Evolutionary conservation across 2,329 filamentous ascomycete species (phyloP).

Genomic region (Colletotrichum neosansevieriae): DNA sequence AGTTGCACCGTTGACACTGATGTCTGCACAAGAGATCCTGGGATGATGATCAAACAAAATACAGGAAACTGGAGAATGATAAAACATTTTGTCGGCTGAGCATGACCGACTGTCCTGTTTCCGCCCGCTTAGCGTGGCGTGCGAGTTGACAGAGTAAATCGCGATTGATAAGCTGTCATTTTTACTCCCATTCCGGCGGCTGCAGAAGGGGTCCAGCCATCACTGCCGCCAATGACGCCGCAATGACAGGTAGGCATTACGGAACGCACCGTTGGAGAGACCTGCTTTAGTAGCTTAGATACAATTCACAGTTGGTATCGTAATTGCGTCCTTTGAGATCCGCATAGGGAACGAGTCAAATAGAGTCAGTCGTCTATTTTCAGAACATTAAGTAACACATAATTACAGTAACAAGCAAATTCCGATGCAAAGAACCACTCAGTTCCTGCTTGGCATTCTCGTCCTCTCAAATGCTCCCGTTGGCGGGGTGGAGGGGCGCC

Average conservation of each 20-base stretch:
- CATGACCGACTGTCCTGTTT: too few relatives aligned
- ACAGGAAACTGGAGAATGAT: too few relatives aligned
- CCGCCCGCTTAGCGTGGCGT: too few relatives aligned
- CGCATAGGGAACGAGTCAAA: too few relatives aligned
- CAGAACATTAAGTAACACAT: too few relatives aligned
- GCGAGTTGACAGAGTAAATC: neutral
- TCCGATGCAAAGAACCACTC: neutral
- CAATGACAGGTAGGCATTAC: neutral
- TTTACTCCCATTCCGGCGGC: constrained; percentile 2
- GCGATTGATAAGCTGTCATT: neutral
- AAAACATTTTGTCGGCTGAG: too few relatives aligned
- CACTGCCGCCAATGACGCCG: constrained; percentile 16
- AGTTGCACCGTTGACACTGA: neutral
- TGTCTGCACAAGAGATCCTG: too few relatives aligned
- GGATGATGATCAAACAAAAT: too few relatives aligned
- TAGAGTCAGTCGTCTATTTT: too few relatives aligned
- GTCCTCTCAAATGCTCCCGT: constrained; percentile 32
- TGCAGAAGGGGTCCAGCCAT: constrained; percentile 17
- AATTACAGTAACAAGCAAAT: too few relatives aligned
- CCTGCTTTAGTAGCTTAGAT: neutral
- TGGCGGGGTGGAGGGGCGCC: constrained; percentile 41
- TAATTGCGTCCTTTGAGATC: too few relatives aligned
- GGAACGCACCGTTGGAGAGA: neutral
- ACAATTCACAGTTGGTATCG: too few relatives aligned
- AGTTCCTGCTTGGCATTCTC: constrained; percentile 21